Evolutionary conservation across 108 stramenopile genomes (phyloP), one percentile per base, ranked within the genome.

Genomic region (Seminavis robusta): DNA sequence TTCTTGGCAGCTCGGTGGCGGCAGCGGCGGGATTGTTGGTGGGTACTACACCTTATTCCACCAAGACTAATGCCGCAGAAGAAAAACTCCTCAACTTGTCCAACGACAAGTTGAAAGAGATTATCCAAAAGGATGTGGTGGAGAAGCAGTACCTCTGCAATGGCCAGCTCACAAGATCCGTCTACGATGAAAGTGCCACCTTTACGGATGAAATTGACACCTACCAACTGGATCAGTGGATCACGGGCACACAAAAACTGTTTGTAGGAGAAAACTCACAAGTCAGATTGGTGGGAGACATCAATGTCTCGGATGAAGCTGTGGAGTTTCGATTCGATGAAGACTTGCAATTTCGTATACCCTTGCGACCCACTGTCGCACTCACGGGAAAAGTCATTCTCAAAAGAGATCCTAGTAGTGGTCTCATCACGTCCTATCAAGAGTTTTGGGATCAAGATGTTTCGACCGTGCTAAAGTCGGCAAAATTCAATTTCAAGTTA

Each of bases 171-270:
- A 90, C 88, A 3, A 72, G 86, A 25, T 63, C 70, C n/a, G 52
- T 94, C 21, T 94, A 94, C 56, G 84, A 81, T 24, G 86, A 90
- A 63, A 71, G 74, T 2, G 80, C 83, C 10, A 81, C 69, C 9
- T 94, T 94, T 55, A 86, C 81, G 0, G 92, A 94, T 58, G 92
- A 94, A 65, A 94, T 94, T 52, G 92, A 94, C 60, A 83, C 81
- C 0, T 94, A 94, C 63, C 52, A 65, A 26, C 53, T 92, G 69
- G 81, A 88, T 43, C 68, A 88, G 49, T 92, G 91, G 87, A 80
- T 94, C 27, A 69, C 65, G 37, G 92, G 92, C 1, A 94, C 92
- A 1, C 60, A 79, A 56, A 66, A 73, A 41, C 65, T 94, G 7
- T 94, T 94, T 67, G 83, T 88, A 5, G 61, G 65, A 0, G 66